Conservation (phyloP, 2,329 filamentous ascomycete genomes). For the Leptosphaerulina australis region DNA sequence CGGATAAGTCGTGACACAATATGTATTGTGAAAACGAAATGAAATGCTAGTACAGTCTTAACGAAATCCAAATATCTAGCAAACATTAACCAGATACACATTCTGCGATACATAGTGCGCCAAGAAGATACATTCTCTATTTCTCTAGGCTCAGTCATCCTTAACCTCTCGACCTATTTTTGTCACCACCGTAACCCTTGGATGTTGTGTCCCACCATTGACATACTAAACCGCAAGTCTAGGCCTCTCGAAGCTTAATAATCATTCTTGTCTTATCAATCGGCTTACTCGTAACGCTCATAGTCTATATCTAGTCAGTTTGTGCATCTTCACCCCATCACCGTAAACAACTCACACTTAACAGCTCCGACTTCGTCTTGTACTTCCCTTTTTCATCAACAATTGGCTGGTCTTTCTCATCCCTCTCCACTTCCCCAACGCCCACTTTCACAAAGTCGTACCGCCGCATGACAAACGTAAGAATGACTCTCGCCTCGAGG, state of each 20-base stretch:
- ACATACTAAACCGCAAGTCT: too few relatives aligned
- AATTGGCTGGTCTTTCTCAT: conserved; percentile 33
- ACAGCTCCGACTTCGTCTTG: conserved; percentile 39
- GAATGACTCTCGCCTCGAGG: conserved; percentile 59
- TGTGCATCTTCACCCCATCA: background rate
- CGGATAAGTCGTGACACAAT: conserved; percentile 11
- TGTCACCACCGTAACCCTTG: too few relatives aligned
- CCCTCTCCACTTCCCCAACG: conserved; percentile 34
- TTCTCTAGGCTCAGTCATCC: too few relatives aligned
- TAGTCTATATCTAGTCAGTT: conserved; percentile 29
- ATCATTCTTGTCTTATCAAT: conserved; percentile 42
- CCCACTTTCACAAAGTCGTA: conserved; percentile 47
- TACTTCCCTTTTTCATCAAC: conserved; percentile 38
- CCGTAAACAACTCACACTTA: conserved; percentile 37
- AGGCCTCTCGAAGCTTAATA: too few relatives aligned
- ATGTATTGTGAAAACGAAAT: too few relatives aligned
- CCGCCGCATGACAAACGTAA: conserved; percentile 49
- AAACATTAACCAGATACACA: too few relatives aligned
- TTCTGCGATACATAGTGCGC: too few relatives aligned
- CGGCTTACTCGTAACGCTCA: conserved; percentile 41
- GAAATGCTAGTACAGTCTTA: too few relatives aligned
- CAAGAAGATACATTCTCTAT: too few relatives aligned
- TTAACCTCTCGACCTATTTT: too few relatives aligned
- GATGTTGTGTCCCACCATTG: too few relatives aligned
- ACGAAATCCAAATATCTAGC: too few relatives aligned